Base-by-base conservation (phyloP, 345 rosid species). In the Citrus mangshanensis region DNA sequence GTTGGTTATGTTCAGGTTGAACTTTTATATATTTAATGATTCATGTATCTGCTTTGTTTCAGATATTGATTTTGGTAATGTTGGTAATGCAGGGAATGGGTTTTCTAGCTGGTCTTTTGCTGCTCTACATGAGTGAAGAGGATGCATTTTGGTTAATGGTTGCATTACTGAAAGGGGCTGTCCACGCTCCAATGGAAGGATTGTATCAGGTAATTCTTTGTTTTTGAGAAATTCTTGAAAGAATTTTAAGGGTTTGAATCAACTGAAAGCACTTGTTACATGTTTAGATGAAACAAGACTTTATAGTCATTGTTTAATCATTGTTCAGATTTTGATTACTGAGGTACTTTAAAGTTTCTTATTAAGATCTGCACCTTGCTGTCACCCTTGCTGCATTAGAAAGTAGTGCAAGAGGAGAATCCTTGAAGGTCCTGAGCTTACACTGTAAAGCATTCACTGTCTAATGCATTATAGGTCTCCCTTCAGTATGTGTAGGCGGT, bases 141-240 rank as follows among this genome's bases (percentile, higher is more conserved):
- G 98, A 96, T 84, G 99, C 92, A 12, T 96, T 94, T 83, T 96
- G 99, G 99, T 82, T 96, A 81, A 82, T 94, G 85, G 98, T 96
- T 81, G 99, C 99, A 51, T 87, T 96, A 79, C 88, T 96, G 68
- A 94, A 96, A 86, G 99, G 99, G 81, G 95, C 97, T 54, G 97
- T 94, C 69, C 99, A 93, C 83, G 90, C 99, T 71, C 99, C 99
- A 34, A 92, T 94, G 95, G 98, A 94, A 87, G 99, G 99, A 82
- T 81, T 96, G 80, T 96, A 93, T 85, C 93, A 89, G 94, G 99
- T 94, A 79, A 80, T 59, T 79, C 49, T 62, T 73, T 64, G 30
- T 28, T 77, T 77, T 30, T 5, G 55, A 72, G 65, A 80, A 58
- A 55, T 59, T 40, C 54, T 61, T 65, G 40, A 16, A 24, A 55